Conservation (phyloP, 1,284 basidiomycete species). For the Tilletia caries region DNA sequence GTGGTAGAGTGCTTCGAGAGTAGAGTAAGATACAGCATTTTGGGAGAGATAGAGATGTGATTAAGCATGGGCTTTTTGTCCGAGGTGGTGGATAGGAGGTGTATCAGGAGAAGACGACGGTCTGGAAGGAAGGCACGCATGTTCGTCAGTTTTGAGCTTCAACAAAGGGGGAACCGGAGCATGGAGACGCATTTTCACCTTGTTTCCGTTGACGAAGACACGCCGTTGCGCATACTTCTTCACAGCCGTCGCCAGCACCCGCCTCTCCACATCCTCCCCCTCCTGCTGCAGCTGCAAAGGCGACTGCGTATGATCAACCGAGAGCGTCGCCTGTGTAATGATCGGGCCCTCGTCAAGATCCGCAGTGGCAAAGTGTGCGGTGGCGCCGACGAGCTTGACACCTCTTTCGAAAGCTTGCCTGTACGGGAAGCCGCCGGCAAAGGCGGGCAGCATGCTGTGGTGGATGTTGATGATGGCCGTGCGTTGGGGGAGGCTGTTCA, state of each 20-base stretch:
- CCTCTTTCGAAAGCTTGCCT: conserved; percentile 50
- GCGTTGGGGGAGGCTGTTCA: conserved; percentile 24
- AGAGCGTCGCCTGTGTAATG: conserved; percentile 49
- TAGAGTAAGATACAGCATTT: too few relatives aligned
- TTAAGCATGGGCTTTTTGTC: too few relatives aligned
- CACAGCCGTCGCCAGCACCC: conserved; percentile 47
- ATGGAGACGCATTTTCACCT: conserved; percentile 42
- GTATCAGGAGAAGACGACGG: neutral
- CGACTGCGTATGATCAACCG: conserved; percentile 42
- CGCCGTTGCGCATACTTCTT: conserved; percentile 48
- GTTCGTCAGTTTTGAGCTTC: neutral
- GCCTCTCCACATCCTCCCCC: conserved; percentile 45
- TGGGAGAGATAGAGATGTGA: too few relatives aligned
- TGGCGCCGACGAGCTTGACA: conserved; percentile 51
- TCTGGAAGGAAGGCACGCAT: neutral
- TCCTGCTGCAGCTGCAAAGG: conserved; percentile 40
- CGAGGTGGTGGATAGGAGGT: too few relatives aligned
- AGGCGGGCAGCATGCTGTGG: conserved; percentile 50
- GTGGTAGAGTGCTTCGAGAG: too few relatives aligned
- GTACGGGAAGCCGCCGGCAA: conserved; percentile 50
- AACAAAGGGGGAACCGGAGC: neutral
- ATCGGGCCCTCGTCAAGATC: conserved; percentile 52
- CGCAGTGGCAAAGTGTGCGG: conserved; percentile 48
- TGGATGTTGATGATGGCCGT: conserved; percentile 52
- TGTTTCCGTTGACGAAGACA: conserved; percentile 47